Percentiles rank a stretch among this genome's conserved stretches.
These are phyloP conservation scores for Aegilops speltoides DNA, from an alignment of 176 grass and related monocot genomes.

Conservation along the genomic window DNA sequence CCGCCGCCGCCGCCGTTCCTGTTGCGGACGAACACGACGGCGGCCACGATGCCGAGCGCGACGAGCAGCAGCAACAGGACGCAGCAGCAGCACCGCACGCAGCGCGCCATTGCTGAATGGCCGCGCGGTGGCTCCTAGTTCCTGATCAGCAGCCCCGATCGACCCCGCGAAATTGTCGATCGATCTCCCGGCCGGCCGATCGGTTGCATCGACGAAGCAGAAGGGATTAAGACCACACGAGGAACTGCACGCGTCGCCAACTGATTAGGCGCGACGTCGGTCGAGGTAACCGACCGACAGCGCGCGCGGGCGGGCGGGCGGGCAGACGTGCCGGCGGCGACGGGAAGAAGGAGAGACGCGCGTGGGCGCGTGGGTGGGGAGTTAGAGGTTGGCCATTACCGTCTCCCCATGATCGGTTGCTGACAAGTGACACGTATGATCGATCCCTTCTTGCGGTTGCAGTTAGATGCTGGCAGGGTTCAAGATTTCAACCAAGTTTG, in stretches of 20 bases:
- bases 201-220: not conserved
- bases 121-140: not conserved
- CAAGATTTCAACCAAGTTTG: too few relatives aligned
- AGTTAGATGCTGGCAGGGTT: too few relatives aligned
- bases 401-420: constrained; percentile 16
- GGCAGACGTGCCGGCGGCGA: constrained; percentile 39
- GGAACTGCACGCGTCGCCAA: not conserved
- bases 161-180: not conserved
- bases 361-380: constrained; percentile 25
- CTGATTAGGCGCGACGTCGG: not conserved
- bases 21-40: constrained; percentile 50
- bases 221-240: not conserved
- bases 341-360: not conserved
- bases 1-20: constrained; percentile 52
- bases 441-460: not conserved
- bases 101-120: constrained; percentile 29
- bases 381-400: constrained; percentile 48
- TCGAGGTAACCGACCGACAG: not conserved
- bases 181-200: not conserved
- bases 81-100: constrained; percentile 65
- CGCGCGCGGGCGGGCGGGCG: not conserved
- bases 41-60: constrained; percentile 50
- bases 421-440: not conserved
- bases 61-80: constrained; percentile 50
- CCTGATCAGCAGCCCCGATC: too few relatives aligned